Evolutionary conservation across 108 stramenopile genomes (phyloP).

Genomic region (Nannochloropsis gaditana): DNA sequence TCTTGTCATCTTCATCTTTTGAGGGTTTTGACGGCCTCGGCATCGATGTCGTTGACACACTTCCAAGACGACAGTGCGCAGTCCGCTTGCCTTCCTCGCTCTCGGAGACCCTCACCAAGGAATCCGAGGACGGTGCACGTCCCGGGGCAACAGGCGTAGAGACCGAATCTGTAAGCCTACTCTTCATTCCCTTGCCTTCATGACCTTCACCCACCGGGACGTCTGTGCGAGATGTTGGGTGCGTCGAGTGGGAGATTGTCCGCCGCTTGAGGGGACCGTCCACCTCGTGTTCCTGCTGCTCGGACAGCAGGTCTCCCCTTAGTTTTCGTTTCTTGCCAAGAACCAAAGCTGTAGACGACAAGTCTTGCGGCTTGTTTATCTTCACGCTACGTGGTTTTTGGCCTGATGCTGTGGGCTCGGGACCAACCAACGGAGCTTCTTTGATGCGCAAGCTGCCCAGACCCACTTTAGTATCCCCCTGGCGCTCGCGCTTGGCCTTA

Average conservation of each 20-base stretch:
- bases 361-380: background rate
- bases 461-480: background rate
- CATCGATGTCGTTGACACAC: no score
- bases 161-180: no score
- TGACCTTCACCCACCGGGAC: no score
- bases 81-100: no score
- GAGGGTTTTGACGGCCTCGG: no score
- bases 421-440: background rate
- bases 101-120: no score
- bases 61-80: no score
- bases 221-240: background rate
- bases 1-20: no score
- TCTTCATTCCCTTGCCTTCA: no score
- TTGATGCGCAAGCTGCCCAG: background rate
- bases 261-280: background rate
- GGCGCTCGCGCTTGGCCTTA: background rate
- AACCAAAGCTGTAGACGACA: background rate
- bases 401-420: background rate
- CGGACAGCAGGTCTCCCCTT: background rate
- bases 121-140: no score
- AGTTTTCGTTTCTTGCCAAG: background rate
- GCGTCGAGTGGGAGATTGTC: background rate
- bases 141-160: no score
- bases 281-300: background rate
- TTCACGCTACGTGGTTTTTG: background rate